Conservation (phyloP, 2,329 filamentous ascomycete genomes). For the Domatiomyces globalis region DNA sequence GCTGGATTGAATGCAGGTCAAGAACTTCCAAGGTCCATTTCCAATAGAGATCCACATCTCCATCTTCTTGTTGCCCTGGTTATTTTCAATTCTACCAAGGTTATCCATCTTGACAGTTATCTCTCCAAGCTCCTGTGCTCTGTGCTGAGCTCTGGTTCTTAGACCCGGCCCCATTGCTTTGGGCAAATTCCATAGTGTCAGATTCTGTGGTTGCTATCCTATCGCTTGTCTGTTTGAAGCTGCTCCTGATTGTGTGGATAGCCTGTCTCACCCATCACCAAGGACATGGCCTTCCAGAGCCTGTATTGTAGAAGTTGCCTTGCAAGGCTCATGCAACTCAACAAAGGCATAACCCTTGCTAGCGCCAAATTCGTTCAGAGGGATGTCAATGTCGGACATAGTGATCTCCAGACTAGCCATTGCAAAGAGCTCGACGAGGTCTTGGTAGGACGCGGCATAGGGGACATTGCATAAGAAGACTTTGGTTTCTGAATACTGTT, state of each 20-base stretch:
- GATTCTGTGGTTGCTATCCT: not conserved
- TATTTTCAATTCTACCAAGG: not conserved
- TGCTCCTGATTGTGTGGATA: not conserved
- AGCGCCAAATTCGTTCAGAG: conserved; percentile 88
- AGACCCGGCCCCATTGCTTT: too few relatives aligned
- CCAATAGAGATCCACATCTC: not conserved
- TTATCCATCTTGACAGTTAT: not conserved
- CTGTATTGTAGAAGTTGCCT: not conserved
- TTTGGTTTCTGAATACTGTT: not conserved
- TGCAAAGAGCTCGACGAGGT: not conserved
- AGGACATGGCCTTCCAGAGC: not conserved
- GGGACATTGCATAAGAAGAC: not conserved
- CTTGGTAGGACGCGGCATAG: not conserved
- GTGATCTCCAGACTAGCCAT: not conserved
- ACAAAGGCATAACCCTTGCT: conserved; percentile 99
- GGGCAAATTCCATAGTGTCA: not conserved
- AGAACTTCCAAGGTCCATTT: not conserved
- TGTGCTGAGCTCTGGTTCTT: not conserved
- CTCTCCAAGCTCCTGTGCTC: not conserved
- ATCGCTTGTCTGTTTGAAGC: not conserved
- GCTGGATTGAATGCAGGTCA: not conserved
- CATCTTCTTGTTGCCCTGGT: not conserved
- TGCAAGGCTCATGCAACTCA: conserved; percentile 41
- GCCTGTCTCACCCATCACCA: not conserved
- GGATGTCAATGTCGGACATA: conserved; percentile 33